Percentiles rank a stretch among this genome's conserved stretches.
These are phyloP conservation scores for Trichosporon asahii DNA, from an alignment of 1,284 basidiomycete species.

Conservation along the genomic window DNA sequence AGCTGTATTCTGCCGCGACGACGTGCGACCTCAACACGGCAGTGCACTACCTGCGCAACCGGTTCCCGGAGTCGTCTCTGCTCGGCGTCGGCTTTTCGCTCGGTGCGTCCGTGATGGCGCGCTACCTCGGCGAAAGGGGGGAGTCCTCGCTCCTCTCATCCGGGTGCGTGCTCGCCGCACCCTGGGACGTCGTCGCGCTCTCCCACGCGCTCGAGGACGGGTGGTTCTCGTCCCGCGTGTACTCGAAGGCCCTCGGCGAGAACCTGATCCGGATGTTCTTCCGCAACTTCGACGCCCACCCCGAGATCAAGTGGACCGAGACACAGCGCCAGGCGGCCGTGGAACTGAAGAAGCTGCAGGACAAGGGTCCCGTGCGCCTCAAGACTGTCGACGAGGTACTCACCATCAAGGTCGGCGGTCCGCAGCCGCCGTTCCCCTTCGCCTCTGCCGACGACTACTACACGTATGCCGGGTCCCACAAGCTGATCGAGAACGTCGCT, in stretches of 20 bases:
- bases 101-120: conserved; percentile 86
- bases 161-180: conserved; percentile 73
- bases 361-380: conserved; percentile 28
- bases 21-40: conserved; percentile 83
- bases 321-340: conserved; percentile 26
- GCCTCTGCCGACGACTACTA: conserved; percentile 77
- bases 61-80: conserved; percentile 75
- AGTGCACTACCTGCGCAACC: conserved; percentile 68
- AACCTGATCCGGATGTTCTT: conserved; percentile 70
- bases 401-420: conserved; percentile 72
- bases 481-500: conserved; percentile 43
- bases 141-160: conserved; percentile 69
- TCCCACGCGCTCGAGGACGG: conserved; percentile 57
- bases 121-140: conserved; percentile 85
- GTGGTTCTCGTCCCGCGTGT: conserved; percentile 67
- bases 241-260: conserved; percentile 75
- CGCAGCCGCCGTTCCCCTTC: conserved; percentile 69
- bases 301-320: conserved; percentile 18
- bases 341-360: conserved; percentile 27
- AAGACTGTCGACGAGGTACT: conserved; percentile 57
- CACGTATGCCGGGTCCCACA: conserved; percentile 58
- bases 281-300: conserved; percentile 57
- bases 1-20: conserved; percentile 75
- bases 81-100: conserved; percentile 90
- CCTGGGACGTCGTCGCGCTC: conserved; percentile 49